Base-by-base conservation (phyloP, 257 asterid genomes). In the Linderniella brevidens region DNA sequence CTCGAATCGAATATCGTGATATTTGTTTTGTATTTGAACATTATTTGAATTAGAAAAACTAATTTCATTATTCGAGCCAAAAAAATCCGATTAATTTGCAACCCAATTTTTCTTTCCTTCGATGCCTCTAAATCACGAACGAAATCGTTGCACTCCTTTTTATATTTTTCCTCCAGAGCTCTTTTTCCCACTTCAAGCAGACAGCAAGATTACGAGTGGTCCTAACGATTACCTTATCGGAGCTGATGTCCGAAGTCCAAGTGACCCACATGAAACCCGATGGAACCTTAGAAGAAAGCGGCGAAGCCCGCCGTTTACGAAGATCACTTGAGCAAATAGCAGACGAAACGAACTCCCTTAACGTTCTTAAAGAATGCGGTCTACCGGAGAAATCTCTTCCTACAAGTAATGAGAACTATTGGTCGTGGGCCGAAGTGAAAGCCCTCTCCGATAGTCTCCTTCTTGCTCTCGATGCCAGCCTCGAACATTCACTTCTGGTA, bases 181-280 rank as follows among this genome's bases (percentile, higher is more conserved):
- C 93, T 50, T 81, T 85, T 77, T 74, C 93, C 20, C 65, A 80
- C 78, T 76, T 73, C 58, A 63, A 38, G 70, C 96, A 90, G 72
- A 72, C 93, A 20, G 86, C 85, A 49, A 74, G 96, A 61, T 63
- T 90, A 67, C 79, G 96, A 52, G 98, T 75, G 45, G 92, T 90
- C 77, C 70, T 90, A 41, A 90, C 96, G 38, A 90, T 90, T 55
- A 90, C 98, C 17, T 60, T 90, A 55, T 90, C 98, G 9, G 98
- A 90, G 76, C 69, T 90, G 80, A 90, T 85, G 96, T 90, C 98
- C 63, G 98, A 90, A 68, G 95, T 90, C 62, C 96, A 76, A 79
- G 93, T 90, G 54, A 90, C 94, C 25, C 96, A 77, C 63, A 81
- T 81, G 93, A 90, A 65, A 66, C 60, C 92, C 59, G 98, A 90